Percentiles rank a stretch among this genome's conserved stretches.
Conservation (phyloP, 345 rosid genomes). For the Corymbia maculata region DNA sequence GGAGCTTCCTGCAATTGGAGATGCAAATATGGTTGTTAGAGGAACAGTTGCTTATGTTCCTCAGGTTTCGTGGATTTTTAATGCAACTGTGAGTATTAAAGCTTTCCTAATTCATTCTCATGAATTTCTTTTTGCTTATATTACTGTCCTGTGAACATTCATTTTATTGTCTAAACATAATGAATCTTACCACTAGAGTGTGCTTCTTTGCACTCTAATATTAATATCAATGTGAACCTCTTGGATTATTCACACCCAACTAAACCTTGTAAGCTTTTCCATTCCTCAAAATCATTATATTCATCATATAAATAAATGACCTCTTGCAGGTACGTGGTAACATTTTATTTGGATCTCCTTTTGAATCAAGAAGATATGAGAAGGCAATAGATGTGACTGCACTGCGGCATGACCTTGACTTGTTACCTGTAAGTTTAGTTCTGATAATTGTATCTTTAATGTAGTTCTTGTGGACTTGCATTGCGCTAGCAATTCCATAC, state of each 20-base stretch:
- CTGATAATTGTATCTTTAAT: not conserved
- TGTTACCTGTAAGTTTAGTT: conserved; percentile 62
- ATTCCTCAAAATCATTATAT: not conserved
- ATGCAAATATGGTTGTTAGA: conserved; percentile 57
- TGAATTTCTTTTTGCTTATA: not conserved
- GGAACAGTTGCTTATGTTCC: conserved; percentile 96
- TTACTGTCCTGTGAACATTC: not conserved
- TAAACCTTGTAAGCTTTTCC: not conserved
- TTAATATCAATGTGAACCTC: not conserved
- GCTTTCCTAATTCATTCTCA: not conserved
- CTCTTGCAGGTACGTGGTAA: conserved; percentile 76
- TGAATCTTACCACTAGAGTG: not conserved
- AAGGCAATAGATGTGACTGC: conserved; percentile 87
- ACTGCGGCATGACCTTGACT: conserved; percentile 86
- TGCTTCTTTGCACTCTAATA: not conserved
- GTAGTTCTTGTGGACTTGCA: not conserved
- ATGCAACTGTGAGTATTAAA: conserved; percentile 70
- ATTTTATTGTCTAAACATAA: not conserved
- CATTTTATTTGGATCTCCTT: conserved; percentile 86
- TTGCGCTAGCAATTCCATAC: not conserved
- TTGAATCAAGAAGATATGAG: conserved; percentile 64
- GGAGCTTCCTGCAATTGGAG: conserved; percentile 79
- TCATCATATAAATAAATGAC: not conserved
- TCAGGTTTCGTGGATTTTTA: conserved; percentile 98
- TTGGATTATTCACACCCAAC: not conserved